These are phyloP conservation scores for Fragaria vesca DNA, from an alignment of 306 rosid genomes.

Conservation along the genomic window DNA sequence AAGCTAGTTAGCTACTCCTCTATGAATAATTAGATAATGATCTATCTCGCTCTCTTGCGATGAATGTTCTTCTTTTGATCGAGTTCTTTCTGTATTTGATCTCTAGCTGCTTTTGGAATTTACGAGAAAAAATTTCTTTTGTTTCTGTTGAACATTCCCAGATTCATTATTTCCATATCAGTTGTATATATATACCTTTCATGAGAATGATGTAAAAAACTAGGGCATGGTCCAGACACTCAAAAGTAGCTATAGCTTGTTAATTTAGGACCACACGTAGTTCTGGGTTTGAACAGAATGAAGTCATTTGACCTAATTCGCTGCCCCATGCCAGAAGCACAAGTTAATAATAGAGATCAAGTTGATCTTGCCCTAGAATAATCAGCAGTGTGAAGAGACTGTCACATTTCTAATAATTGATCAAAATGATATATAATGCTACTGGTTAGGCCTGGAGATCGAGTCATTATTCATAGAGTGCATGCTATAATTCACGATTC, in stretches of 20 bases:
- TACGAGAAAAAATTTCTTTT: not conserved
- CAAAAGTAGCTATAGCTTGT: constrained; percentile 10
- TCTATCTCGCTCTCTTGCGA: constrained; percentile 3
- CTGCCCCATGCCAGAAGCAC: not conserved
- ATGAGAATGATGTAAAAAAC: constrained; percentile 22
- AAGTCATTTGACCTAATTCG: constrained; percentile 11
- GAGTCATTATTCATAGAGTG: not conserved
- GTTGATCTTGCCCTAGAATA: not conserved
- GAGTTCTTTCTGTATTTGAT: constrained; percentile 1
- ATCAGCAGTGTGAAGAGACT: not conserved
- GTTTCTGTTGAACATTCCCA: constrained; percentile 17
- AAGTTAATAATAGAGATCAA: not conserved
- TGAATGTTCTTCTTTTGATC: not conserved
- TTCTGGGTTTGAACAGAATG: not conserved
- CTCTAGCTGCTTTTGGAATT: not conserved
- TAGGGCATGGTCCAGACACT: constrained; percentile 17
- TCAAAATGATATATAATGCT: not conserved
- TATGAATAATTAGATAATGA: constrained; percentile 31
- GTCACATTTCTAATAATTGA: not conserved
- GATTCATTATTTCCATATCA: constrained; percentile 10
- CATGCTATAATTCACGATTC: not conserved
- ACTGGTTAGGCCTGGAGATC: not conserved
- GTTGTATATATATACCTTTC: constrained; percentile 7
- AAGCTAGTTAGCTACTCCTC: not conserved
- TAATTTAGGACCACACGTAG: constrained; percentile 10